A percentile compares a stretch with the other conserved stretches of the same genome.
Conservation (phyloP, 495 filamentous ascomycete genomes). For the Penicillium silybi region DNA sequence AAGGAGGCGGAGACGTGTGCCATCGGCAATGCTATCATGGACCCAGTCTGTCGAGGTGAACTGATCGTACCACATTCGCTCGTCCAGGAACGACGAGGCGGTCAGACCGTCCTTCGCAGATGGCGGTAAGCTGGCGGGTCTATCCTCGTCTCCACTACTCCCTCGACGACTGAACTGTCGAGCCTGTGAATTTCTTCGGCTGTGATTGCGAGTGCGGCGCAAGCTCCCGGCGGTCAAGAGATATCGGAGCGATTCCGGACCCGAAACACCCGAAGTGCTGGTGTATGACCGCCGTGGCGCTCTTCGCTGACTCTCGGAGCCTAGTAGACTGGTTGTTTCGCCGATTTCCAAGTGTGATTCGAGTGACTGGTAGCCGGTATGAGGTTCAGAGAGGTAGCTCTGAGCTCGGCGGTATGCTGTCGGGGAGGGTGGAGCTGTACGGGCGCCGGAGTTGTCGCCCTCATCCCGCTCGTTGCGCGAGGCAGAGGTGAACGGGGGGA, state of each 20-base stretch:
- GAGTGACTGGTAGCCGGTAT: slow-evolving; percentile 36
- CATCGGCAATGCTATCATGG: slow-evolving; percentile 94
- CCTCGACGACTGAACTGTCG: slow-evolving; percentile 48
- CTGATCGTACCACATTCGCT: slow-evolving; percentile 98
- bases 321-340: slow-evolving; percentile 38
- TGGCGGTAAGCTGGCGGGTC: slow-evolving; percentile 39
- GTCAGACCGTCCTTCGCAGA: slow-evolving; percentile 56
- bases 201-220: slow-evolving; percentile 59
- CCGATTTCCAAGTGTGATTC: slow-evolving; percentile 30
- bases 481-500: slow-evolving; percentile 14
- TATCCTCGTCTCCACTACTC: slow-evolving; percentile 32
- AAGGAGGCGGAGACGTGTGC: slow-evolving; percentile 78
- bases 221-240: slow-evolving; percentile 37
- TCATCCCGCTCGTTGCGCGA: slow-evolving; percentile 21
- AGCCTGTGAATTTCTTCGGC: slow-evolving; percentile 60
- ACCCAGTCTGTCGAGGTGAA: slow-evolving; percentile 99
- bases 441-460: slow-evolving; percentile 13
- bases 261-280: slow-evolving; percentile 31
- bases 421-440: slow-evolving; percentile 41
- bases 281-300: slow-evolving; percentile 40
- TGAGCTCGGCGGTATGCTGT: slow-evolving; percentile 32
- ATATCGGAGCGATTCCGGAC: slow-evolving; percentile 32
- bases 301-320: slow-evolving; percentile 16
- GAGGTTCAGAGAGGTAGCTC: slow-evolving; percentile 35
- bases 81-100: slow-evolving; percentile 59